phyloP scores from a whole-genome alignment of 306 rosid genomes.

The Begonia fuchsioides region DNA sequence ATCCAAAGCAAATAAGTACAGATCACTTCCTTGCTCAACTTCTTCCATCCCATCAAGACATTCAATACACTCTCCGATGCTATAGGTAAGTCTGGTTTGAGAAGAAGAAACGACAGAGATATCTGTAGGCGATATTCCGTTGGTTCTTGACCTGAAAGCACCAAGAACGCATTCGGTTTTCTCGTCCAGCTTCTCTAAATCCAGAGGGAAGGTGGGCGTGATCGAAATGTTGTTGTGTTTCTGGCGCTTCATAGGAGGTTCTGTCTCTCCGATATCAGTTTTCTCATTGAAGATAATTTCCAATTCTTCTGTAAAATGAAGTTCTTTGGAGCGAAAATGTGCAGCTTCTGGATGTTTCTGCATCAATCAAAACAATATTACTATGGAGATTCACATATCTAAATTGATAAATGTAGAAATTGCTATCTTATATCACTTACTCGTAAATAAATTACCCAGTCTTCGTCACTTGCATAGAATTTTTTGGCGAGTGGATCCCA shows the following conservation, averaged over 20 bases:
- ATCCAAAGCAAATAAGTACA: slow-evolving; percentile 58
- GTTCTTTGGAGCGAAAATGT: slow-evolving; percentile 34
- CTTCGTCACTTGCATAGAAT: slow-evolving; percentile 42
- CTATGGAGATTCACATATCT: too few relatives aligned
- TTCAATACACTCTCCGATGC: slow-evolving; percentile 57
- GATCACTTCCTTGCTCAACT: slow-evolving; percentile 53
- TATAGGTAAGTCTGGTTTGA: slow-evolving; percentile 27
- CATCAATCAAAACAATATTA: slow-evolving; percentile 9
- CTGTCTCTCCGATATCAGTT: slow-evolving; percentile 13
- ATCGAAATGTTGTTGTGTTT: slow-evolving; percentile 4
- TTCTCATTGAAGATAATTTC: slow-evolving; percentile 15
- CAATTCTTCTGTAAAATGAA: slow-evolving; percentile 11
- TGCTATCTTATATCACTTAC: slow-evolving; percentile 14
- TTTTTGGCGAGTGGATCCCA: slow-evolving; percentile 33
- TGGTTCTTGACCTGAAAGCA: slow-evolving; percentile 24
- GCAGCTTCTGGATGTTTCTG: slow-evolving; percentile 45
- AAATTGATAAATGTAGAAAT: slow-evolving; percentile 4
- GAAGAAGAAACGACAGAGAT: slow-evolving; percentile 11
- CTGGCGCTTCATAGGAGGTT: slow-evolving; percentile 11
- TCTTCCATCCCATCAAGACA: slow-evolving; percentile 58
- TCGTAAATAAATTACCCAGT: slow-evolving; percentile 41
- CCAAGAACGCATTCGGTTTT: slow-evolving; percentile 7
- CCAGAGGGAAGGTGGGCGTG: slow-evolving; percentile 13
- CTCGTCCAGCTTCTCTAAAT: slow-evolving; percentile 13
- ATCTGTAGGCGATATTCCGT: slow-evolving; percentile 13